Conservation (phyloP, 345 rosid species). For the Citrus mangshanensis region DNA sequence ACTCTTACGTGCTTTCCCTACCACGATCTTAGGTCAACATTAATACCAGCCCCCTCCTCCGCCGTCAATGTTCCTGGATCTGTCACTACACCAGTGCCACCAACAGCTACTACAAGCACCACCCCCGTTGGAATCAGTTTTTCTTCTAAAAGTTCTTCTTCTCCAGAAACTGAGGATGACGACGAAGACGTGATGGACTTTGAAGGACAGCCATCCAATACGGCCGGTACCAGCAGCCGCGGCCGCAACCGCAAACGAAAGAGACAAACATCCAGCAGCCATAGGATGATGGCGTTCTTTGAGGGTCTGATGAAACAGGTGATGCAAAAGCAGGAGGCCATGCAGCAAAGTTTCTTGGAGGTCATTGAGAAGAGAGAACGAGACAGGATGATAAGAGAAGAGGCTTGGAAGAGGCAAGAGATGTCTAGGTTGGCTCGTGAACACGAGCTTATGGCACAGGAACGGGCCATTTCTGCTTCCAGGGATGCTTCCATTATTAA, state of each 20-base stretch:
- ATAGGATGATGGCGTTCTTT: conserved; percentile 69
- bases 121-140: conserved; percentile 41
- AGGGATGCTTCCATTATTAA: conserved; percentile 65
- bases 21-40: conserved; percentile 2
- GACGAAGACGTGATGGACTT: conserved; percentile 33
- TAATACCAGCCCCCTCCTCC: background rate
- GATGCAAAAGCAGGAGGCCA: conserved; percentile 73
- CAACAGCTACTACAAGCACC: background rate
- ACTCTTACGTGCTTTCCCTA: conserved; percentile 13
- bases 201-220: conserved; percentile 34
- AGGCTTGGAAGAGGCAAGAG: conserved; percentile 82
- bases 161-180: conserved; percentile 52
- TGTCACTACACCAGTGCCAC: conserved; percentile 15
- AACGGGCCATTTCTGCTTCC: conserved; percentile 61
- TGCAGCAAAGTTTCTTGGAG: conserved; percentile 75
- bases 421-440: conserved; percentile 61
- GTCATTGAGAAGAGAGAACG: conserved; percentile 81
- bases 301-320: conserved; percentile 67
- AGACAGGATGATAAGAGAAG: conserved; percentile 72
- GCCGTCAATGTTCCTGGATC: conserved; percentile 10
- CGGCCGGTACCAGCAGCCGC: conserved; percentile 34
- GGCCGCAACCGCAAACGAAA: conserved; percentile 51
- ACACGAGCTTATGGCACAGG: conserved; percentile 65
- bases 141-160: conserved; percentile 63
- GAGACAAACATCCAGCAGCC: conserved; percentile 33